Conservation (phyloP, 2,329 filamentous ascomycete species). For the Colletotrichum sp. region DNA sequence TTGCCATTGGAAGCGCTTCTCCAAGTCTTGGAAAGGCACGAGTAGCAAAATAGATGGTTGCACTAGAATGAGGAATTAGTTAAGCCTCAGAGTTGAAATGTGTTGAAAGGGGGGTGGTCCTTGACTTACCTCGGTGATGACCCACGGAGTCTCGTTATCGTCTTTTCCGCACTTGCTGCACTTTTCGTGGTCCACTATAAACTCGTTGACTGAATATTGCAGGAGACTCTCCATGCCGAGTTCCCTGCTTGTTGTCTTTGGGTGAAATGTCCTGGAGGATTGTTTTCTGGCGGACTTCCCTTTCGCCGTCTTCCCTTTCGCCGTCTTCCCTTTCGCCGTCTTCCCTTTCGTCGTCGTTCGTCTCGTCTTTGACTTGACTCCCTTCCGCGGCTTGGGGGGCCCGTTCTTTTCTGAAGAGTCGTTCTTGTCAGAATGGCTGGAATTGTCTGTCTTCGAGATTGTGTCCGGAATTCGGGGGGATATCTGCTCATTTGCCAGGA, state of each 20-base stretch:
- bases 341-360: not conserved
- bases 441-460: no score
- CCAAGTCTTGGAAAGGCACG: constrained; percentile 22
- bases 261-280: not conserved
- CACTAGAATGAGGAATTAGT: constrained; percentile 27
- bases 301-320: not conserved
- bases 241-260: not conserved
- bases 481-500: no score
- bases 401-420: no score
- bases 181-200: not conserved
- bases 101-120: not conserved
- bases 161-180: not conserved
- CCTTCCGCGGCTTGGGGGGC: no score
- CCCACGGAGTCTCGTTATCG: not conserved
- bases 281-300: not conserved
- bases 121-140: not conserved
- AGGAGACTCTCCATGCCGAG: not conserved
- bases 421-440: no score
- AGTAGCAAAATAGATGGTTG: constrained; percentile 32
- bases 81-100: not conserved
- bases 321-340: not conserved
- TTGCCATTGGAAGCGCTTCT: not conserved
- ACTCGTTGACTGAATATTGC: not conserved
- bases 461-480: no score
- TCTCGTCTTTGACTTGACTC: not conserved